Evolutionary conservation across 2,329 filamentous ascomycete species (phyloP), one percentile per base, ranked within the genome.

Genomic region (Sporothrix inflata): DNA sequence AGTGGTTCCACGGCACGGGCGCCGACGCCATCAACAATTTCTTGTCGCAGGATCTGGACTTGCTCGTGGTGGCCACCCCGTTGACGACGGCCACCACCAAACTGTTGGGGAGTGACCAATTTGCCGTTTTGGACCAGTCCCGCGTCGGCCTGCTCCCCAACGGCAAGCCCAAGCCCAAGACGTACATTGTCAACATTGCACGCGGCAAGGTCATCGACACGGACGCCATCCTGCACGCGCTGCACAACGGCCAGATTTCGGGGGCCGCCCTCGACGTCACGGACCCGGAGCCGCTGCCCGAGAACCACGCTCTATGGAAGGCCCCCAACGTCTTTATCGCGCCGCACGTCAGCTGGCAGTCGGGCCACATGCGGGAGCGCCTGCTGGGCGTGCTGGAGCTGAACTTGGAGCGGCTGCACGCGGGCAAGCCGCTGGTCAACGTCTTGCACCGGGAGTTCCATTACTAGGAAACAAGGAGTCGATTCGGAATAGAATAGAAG

Each of bases 221-320:
- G 1, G 80, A 85, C 1, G 90, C 88, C 1, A 78, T 95, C 63
- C 42, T 70, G 7, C 30, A 38, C 1, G 71, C 66, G 7, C 49
- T 72, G 5, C 34, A 40, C 19, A 30, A 4, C 4, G 14, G 74
- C 40, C 71, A 72, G 71, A 76, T 75, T 45, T 27, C 79, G 12
- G 90, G 90, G n/a, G 90, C 90, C 0, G 89, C 89, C 1, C 80
- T 92, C 61, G 90, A 91, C 79, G 90, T 92, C 1, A 88, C 89
- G 3, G 89, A 91, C 75, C 90, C 90, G 0, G 90, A 92, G 77
- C 90, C 90, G 0, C 78, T 92, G 72, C 89, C 89, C 0, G 75
- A 78, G 4, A 86, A 88, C 53, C 85, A 88, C 77, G 84, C 87
- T 74, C 79, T 92, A 55, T 92, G 90, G 90, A 84, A 83, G 57